These are phyloP conservation scores for Yamadazyma epiphylla DNA, from an alignment of 1,139 yeast species.

Conservation along the genomic window DNA sequence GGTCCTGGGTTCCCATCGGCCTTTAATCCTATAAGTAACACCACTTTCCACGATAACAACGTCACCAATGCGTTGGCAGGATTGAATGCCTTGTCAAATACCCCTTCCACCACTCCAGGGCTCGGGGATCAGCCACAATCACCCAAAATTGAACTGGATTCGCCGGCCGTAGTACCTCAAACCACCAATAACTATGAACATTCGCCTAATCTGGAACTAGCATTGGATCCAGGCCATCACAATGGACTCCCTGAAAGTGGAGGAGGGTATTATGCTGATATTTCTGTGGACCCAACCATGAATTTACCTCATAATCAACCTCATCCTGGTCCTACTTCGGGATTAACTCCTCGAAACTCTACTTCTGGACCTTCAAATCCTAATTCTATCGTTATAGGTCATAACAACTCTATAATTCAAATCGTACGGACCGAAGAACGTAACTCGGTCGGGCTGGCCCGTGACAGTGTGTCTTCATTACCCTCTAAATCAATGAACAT, in stretches of 20 bases:
- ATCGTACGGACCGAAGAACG: constrained; percentile 38
- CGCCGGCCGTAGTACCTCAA: constrained; percentile 18
- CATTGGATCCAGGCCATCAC: constrained; percentile 35
- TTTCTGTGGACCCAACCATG: constrained; percentile 46
- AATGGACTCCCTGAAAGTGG: constrained; percentile 22
- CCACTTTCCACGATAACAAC: constrained; percentile 41
- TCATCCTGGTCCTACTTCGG: constrained; percentile 30
- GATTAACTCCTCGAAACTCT: constrained; percentile 37
- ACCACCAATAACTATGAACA: constrained; percentile 24
- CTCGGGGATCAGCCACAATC: too few species aligned
- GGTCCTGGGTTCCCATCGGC: constrained; percentile 28
- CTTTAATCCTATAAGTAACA: constrained; percentile 34
- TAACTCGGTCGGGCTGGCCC: constrained; percentile 29
- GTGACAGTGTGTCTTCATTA: constrained; percentile 42
- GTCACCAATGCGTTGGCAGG: constrained; percentile 46
- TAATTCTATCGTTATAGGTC: constrained; percentile 8
- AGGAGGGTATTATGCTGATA: constrained; percentile 49
- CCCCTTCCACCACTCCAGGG: constrained; percentile 14
- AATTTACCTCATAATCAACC: constrained; percentile 45
- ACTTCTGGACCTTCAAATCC: constrained; percentile 14
- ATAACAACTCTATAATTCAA: constrained; percentile 44
- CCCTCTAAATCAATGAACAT: constrained; percentile 49
- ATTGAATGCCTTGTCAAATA: constrained; percentile 40
- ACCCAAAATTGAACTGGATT: constrained; percentile 5
- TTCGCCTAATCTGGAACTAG: constrained; percentile 26